Evolutionary conservation across 1,284 basidiomycete genomes (phyloP).

Genomic region (Peniophora sp.): DNA sequence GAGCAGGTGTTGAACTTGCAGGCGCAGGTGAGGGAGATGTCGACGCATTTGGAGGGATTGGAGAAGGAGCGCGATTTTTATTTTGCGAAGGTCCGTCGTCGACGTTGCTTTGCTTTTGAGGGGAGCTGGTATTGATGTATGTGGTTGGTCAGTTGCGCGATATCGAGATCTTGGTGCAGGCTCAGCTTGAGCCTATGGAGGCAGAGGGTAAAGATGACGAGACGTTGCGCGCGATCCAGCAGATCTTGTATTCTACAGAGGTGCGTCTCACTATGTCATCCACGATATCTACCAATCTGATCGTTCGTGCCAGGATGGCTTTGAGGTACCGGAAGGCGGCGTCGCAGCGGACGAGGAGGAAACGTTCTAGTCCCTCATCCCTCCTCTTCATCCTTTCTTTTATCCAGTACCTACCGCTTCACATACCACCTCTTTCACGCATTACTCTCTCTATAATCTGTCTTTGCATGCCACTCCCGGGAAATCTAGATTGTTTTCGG

Average conservation of each 20-base stretch:
- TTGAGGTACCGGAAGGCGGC: constrained; percentile 58
- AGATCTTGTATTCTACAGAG: constrained; percentile 93
- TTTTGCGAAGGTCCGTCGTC: constrained; percentile 88
- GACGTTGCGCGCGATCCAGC: constrained; percentile 80
- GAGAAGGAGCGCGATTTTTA: constrained; percentile 98
- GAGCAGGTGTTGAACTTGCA: constrained; percentile 62
- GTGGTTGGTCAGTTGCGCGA: constrained; percentile 66
- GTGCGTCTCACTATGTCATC: no score
- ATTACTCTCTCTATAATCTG: no score
- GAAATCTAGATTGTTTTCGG: no score
- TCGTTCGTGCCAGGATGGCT: constrained; percentile 40
- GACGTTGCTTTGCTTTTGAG: constrained; percentile 1
- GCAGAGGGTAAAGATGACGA: constrained; percentile 56
- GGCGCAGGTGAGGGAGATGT: constrained; percentile 78
- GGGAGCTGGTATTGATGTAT: constrained; percentile 3
- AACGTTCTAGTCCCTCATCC: constrained; percentile 33
- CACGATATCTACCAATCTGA: not conserved
- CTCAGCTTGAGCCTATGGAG: constrained; percentile 58
- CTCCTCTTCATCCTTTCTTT: not conserved
- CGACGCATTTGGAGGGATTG: constrained; percentile 75
- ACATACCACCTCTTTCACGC: no score
- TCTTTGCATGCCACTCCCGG: no score
- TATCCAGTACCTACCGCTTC: not conserved
- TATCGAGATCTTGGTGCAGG: constrained; percentile 90
- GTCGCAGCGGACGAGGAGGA: constrained; percentile 47